These are phyloP conservation scores for Tetrahymena thermophila DNA, from an alignment of 73 alveolate genomes.

Conservation along the genomic window DNA sequence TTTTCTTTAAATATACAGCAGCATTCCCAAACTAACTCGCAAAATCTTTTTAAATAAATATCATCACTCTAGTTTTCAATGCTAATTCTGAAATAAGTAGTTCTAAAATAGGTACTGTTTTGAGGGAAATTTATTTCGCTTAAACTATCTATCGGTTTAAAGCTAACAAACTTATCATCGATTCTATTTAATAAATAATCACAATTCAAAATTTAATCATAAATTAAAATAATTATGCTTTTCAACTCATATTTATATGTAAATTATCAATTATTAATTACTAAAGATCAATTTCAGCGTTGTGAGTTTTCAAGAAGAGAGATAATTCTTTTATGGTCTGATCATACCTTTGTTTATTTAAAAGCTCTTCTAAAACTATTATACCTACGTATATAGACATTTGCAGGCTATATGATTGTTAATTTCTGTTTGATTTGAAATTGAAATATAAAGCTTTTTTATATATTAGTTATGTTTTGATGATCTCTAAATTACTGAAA, in stretches of 20 bases:
- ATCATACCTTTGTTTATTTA: background rate
- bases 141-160: background rate
- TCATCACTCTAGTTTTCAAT: background rate
- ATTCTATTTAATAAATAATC: background rate
- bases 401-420: background rate
- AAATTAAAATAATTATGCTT: too few relatives aligned
- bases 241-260: too few relatives aligned
- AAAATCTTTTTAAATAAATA: background rate
- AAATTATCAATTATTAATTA: background rate
- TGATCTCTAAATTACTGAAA: background rate
- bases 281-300: background rate
- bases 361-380: background rate
- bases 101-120: background rate
- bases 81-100: background rate
- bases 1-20: conserved; percentile 23
- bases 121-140: background rate
- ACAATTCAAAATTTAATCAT: background rate
- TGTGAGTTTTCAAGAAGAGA: background rate
- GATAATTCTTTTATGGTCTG: background rate
- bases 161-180: background rate
- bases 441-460: background rate
- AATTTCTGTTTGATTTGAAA: background rate
- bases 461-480: background rate
- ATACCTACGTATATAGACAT: background rate
- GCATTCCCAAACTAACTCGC: conserved; percentile 37